A percentile compares a stretch with the other conserved stretches of the same genome.
Conservation (phyloP, 495 filamentous ascomycete species). For the Trichocladium antarcticum region DNA sequence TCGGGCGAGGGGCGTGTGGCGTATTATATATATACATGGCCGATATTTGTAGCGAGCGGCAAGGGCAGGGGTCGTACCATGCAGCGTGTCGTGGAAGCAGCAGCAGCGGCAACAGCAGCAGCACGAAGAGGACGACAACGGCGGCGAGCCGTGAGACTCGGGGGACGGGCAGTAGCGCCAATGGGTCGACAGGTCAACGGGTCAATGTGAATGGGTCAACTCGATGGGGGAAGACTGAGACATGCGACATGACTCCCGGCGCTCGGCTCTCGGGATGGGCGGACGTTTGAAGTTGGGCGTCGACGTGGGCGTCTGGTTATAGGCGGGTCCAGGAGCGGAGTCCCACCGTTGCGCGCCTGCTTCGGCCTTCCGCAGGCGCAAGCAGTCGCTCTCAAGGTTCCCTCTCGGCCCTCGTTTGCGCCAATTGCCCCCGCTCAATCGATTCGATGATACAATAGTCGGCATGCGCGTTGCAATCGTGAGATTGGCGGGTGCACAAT, state of each 20-base stretch:
- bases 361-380: too few species aligned
- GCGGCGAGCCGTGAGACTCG: constrained; percentile 1
- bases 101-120: constrained; percentile 1
- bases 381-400: too few species aligned
- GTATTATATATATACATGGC: constrained; percentile 27
- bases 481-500: constrained; percentile 22
- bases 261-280: constrained; percentile 2
- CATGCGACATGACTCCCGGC: constrained; percentile 8
- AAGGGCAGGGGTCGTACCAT: constrained; percentile 21
- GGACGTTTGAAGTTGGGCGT: constrained; percentile 4
- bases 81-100: constrained; percentile 21
- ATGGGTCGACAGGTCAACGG: background rate
- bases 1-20: constrained; percentile 14
- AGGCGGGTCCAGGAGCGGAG: background rate
- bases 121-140: background rate
- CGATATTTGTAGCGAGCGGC: constrained; percentile 2
- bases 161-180: constrained; percentile 1
- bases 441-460: background rate
- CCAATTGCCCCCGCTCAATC: background rate
- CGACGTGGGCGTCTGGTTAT: constrained; percentile 20
- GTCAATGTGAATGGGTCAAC: constrained; percentile 6
- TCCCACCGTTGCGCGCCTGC: too few species aligned
- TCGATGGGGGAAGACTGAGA: constrained; percentile 2
- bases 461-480: constrained; percentile 9
- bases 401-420: background rate